Conservation (phyloP, 2,329 filamentous ascomycete genomes). For the Colletotrichum truncatum region DNA sequence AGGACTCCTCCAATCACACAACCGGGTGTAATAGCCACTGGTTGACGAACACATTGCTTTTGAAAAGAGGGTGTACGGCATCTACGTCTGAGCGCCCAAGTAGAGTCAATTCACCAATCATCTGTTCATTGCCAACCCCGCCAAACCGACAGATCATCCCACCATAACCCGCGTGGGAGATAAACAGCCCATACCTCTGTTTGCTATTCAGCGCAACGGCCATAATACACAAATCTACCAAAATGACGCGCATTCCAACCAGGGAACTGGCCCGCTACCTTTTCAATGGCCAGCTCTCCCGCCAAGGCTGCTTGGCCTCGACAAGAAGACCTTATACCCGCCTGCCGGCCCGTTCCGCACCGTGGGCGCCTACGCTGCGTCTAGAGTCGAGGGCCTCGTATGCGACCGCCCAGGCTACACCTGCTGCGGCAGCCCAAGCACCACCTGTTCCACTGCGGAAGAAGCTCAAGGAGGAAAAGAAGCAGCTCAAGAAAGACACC, state of each 20-base stretch:
- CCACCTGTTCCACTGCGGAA: slow-evolving; percentile 69
- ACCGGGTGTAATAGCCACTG: neutral
- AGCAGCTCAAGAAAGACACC: slow-evolving; percentile 74
- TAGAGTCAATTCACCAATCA: neutral
- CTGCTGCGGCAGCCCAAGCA: slow-evolving; percentile 29
- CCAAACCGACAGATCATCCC: neutral
- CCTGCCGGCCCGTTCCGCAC: slow-evolving; percentile 25
- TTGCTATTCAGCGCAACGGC: neutral
- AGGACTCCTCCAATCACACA: slow-evolving; percentile 16
- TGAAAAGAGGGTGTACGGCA: slow-evolving; percentile 10
- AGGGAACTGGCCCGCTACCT: slow-evolving; percentile 58
- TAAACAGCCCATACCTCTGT: too few species aligned
- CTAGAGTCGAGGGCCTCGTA: slow-evolving; percentile 29
- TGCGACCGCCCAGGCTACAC: slow-evolving; percentile 36
- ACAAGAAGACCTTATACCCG: neutral
- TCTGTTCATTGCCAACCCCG: neutral
- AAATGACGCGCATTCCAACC: slow-evolving; percentile 55
- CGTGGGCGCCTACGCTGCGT: neutral
- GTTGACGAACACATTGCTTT: neutral
- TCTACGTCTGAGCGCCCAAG: neutral
- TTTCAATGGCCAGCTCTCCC: slow-evolving; percentile 53
- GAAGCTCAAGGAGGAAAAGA: slow-evolving; percentile 75
- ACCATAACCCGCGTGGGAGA: too few species aligned
- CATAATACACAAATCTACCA: slow-evolving; percentile 10
- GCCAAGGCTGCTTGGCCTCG: slow-evolving; percentile 49